phyloP scores from a whole-genome alignment of 345 rosid species.

The Brassica juncea region DNA sequence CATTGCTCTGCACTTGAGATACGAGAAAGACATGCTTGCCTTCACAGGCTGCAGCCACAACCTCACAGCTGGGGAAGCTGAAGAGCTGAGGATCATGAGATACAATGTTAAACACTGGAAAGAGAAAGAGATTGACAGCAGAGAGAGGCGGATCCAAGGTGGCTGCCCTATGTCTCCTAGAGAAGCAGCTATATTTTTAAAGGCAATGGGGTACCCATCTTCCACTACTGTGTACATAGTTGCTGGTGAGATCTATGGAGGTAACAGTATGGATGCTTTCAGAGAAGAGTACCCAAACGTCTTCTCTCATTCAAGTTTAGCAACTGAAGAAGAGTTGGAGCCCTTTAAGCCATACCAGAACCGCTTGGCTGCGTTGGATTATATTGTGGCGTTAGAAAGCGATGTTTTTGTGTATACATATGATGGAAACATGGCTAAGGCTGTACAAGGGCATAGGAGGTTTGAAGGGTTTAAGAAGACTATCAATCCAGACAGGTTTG shows the following conservation, averaged over 20 bases:
- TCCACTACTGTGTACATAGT: slow-evolving; percentile 85
- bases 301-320: slow-evolving; percentile 67
- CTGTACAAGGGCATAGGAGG: slow-evolving; percentile 91
- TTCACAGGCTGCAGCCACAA: slow-evolving; percentile 98
- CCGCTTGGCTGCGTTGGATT: slow-evolving; percentile 91
- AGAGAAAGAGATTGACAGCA: slow-evolving; percentile 91
- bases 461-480: slow-evolving; percentile 89
- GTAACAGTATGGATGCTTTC: slow-evolving; percentile 79
- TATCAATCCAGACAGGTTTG: slow-evolving; percentile 78
- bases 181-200: slow-evolving; percentile 91
- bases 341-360: slow-evolving; percentile 79
- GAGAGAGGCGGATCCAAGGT: slow-evolving; percentile 66
- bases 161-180: slow-evolving; percentile 98
- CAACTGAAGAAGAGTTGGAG: slow-evolving; percentile 79
- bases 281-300: slow-evolving; percentile 81
- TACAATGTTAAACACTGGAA: slow-evolving; percentile 86
- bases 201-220: slow-evolving; percentile 95
- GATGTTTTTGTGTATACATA: slow-evolving; percentile 92
- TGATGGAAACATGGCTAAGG: slow-evolving; percentile 99
- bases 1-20: slow-evolving; percentile 87
- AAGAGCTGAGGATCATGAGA: slow-evolving; percentile 81
- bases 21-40: slow-evolving; percentile 98
- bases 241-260: slow-evolving; percentile 85
- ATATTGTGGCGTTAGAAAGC: slow-evolving; percentile 84
- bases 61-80: slow-evolving; percentile 69